Evolutionary conservation across 345 rosid species (phyloP).

Genomic region (Balakata baccata): DNA sequence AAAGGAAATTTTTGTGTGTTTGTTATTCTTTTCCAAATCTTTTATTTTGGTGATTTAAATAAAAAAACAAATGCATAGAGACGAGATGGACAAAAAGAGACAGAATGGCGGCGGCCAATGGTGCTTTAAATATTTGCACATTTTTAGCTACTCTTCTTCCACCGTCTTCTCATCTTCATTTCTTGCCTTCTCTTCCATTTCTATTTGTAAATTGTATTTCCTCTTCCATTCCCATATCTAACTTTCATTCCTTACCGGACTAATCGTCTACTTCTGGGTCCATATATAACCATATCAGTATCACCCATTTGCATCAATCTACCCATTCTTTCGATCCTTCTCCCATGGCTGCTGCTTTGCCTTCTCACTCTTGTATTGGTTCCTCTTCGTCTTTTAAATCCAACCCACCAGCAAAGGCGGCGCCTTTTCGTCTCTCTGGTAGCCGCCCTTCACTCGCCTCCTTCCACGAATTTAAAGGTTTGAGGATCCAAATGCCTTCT

Average conservation of each 20-base stretch:
- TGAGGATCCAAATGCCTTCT: constrained; percentile 42
- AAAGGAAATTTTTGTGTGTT: too few species aligned
- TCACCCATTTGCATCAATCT: neutral
- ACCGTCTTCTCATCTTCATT: neutral
- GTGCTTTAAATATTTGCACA: too few species aligned
- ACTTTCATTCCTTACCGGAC: constrained; percentile 8
- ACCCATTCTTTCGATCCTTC: neutral
- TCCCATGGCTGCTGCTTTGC: constrained; percentile 28
- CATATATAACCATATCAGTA: neutral
- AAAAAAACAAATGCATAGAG: too few species aligned
- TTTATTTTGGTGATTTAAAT: too few species aligned
- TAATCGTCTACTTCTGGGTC: neutral
- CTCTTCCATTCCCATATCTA: neutral
- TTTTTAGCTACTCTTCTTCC: neutral
- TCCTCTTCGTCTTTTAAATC: constrained; percentile 28
- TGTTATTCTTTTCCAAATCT: too few species aligned
- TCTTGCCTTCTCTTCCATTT: too few species aligned
- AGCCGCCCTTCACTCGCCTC: constrained; percentile 17
- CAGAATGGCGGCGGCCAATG: too few species aligned
- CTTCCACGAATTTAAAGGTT: constrained; percentile 42
- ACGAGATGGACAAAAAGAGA: too few species aligned
- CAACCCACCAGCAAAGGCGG: constrained; percentile 23
- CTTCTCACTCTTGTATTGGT: constrained; percentile 9
- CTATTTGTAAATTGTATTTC: neutral
- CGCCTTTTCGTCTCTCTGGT: constrained; percentile 18